These are phyloP conservation scores for Candida glaebosa DNA, from an alignment of 805 yeast species.

Conservation along the genomic window DNA sequence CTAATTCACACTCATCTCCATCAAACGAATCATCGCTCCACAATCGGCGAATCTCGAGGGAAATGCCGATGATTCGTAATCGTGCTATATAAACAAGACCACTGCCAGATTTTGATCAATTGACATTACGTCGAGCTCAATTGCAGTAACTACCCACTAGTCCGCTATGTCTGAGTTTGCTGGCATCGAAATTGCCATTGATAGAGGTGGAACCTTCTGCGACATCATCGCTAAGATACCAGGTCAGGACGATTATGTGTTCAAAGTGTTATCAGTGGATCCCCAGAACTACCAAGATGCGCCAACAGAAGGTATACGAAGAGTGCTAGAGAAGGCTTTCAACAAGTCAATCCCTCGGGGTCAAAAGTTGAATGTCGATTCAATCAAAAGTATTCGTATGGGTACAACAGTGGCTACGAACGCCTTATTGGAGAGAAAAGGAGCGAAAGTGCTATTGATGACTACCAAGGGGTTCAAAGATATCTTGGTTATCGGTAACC, in stretches of 20 bases:
- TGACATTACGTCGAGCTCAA: too few relatives aligned
- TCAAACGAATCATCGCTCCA: too few relatives aligned
- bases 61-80: not conserved
- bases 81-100: too few relatives aligned
- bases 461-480: slow-evolving; percentile 90
- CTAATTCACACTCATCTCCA: too few relatives aligned
- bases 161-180: too few relatives aligned
- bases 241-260: slow-evolving; percentile 56
- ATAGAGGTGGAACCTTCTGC: slow-evolving; percentile 86
- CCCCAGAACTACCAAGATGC: slow-evolving; percentile 88
- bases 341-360: slow-evolving; percentile 46
- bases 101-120: too few relatives aligned
- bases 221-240: slow-evolving; percentile 57
- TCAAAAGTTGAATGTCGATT: slow-evolving; percentile 50
- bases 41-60: not conserved
- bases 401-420: slow-evolving; percentile 97
- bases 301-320: slow-evolving; percentile 85
- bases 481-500: slow-evolving; percentile 80
- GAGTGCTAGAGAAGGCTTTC: slow-evolving; percentile 63
- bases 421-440: slow-evolving; percentile 89
- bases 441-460: slow-evolving; percentile 79
- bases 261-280: slow-evolving; percentile 84
- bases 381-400: slow-evolving; percentile 71
- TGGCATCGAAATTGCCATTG: slow-evolving; percentile 32
- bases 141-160: too few relatives aligned